phyloP scores from a whole-genome alignment of 2,329 filamentous ascomycete species.

The Bipolaris zeicola region DNA sequence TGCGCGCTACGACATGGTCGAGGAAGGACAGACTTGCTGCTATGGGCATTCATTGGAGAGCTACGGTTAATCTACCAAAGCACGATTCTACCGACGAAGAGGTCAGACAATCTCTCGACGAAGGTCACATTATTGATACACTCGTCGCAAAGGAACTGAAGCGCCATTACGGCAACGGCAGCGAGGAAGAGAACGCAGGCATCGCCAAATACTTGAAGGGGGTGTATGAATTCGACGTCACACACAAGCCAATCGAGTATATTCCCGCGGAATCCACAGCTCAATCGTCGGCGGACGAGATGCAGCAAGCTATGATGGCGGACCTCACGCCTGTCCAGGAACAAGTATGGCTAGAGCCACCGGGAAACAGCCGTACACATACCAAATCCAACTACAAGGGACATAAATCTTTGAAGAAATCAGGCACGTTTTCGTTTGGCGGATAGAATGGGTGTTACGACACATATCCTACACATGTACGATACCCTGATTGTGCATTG shows the following conservation, averaged over 20 bases:
- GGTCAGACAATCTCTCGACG: constrained; percentile 10
- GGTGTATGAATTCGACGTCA: constrained; percentile 23
- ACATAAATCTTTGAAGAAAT: neutral
- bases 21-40: constrained; percentile 29
- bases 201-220: constrained; percentile 27
- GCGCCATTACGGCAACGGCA: constrained; percentile 22
- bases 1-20: constrained; percentile 30
- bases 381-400: neutral
- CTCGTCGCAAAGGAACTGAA: constrained; percentile 31
- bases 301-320: constrained; percentile 15
- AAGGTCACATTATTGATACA: constrained; percentile 22
- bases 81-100: neutral
- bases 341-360: constrained; percentile 1
- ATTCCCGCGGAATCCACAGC: neutral
- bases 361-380: neutral
- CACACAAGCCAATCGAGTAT: constrained; percentile 2
- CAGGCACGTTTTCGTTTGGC: constrained; percentile 5
- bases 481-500: neutral
- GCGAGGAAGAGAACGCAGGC: constrained; percentile 24
- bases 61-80: constrained; percentile 14
- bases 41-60: constrained; percentile 25
- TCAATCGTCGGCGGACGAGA: constrained; percentile 21
- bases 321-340: neutral
- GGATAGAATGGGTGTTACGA: neutral
- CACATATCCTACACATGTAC: neutral